Conservation (phyloP, 2,329 filamentous ascomycete genomes). For the Gliomastix tumulicola region DNA sequence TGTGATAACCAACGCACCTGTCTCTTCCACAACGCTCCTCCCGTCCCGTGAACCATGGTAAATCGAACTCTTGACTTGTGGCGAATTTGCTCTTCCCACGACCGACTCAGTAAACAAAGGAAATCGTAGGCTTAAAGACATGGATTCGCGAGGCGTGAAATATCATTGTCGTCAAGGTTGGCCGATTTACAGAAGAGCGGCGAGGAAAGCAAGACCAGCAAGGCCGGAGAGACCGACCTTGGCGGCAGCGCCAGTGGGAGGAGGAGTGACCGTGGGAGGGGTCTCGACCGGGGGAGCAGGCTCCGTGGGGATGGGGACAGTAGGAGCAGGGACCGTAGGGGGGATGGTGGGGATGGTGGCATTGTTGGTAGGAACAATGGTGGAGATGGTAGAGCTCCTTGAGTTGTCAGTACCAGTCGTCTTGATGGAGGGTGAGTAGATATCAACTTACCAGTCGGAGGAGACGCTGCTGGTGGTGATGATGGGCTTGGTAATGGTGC, state of each 20-base stretch:
- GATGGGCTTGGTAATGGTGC: conserved; percentile 55
- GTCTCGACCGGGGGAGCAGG: conserved; percentile 10
- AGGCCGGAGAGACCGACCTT: conserved; percentile 51
- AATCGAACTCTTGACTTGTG: no score
- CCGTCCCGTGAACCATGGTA: no score
- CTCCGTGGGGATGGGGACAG: conserved; percentile 18
- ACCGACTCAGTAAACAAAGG: conserved; percentile 30
- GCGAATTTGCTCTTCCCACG: conserved; percentile 20
- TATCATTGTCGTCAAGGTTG: conserved; percentile 7
- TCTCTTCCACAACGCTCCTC: conserved; percentile 15
- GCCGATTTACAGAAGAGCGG: conserved; percentile 49
- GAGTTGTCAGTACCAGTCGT: no score
- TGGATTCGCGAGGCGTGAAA: conserved; percentile 23
- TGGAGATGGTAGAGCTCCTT: conserved; percentile 10
- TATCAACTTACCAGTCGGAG: conserved; percentile 41
- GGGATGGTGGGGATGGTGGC: conserved; percentile 16
- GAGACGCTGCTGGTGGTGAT: conserved; percentile 45
- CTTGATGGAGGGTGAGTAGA: background rate
- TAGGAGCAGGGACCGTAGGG: conserved; percentile 16
- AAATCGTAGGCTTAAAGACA: conserved; percentile 29
- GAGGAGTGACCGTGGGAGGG: conserved; percentile 24
- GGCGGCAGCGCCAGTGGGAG: conserved; percentile 48
- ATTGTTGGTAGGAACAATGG: conserved; percentile 18
- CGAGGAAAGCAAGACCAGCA: conserved; percentile 53
- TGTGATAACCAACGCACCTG: no score